A percentile compares a stretch with the other conserved stretches of the same genome.
phyloP scores from a whole-genome alignment of 73 alveolate species.

The Symbiodinium natans region DNA sequence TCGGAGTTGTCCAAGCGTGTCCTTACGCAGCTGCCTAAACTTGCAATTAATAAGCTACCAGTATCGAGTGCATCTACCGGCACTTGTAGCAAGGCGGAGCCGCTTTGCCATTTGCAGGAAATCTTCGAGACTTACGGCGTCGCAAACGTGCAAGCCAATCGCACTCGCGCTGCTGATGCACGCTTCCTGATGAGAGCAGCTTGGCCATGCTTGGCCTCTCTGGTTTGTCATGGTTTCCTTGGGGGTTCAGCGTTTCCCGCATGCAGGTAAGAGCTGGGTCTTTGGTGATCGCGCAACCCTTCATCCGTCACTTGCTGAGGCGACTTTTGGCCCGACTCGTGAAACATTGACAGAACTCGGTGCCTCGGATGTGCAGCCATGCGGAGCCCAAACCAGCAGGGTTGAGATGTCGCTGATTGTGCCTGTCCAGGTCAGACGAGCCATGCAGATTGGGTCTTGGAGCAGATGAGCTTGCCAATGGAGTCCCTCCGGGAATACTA shows the following conservation, averaged over 20 bases:
- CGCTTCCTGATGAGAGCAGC: constrained; percentile 10
- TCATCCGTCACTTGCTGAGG: neutral
- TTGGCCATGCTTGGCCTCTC: neutral
- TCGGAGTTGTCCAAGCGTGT: no score
- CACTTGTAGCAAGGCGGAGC: no score
- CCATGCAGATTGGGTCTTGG: neutral
- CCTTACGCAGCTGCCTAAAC: no score
- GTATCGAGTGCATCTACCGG: no score
- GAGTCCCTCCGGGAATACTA: constrained; percentile 19
- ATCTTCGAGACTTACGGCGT: neutral
- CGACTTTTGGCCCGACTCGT: constrained; percentile 17
- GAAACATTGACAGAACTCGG: neutral
- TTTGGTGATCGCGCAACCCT: neutral
- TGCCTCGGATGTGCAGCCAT: neutral
- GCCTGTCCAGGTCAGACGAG: neutral
- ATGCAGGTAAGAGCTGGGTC: no score
- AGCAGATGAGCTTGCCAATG: constrained; percentile 7
- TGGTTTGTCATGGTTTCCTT: no score
- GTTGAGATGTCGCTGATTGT: neutral
- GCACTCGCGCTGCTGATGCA: neutral
- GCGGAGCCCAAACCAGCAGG: neutral
- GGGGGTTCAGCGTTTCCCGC: no score
- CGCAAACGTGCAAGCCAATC: neutral
- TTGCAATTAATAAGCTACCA: no score
- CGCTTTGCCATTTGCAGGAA: neutral